Evolutionary conservation across 2,329 filamentous ascomycete genomes (phyloP).

Genomic region (Penicillium brevicompactum): DNA sequence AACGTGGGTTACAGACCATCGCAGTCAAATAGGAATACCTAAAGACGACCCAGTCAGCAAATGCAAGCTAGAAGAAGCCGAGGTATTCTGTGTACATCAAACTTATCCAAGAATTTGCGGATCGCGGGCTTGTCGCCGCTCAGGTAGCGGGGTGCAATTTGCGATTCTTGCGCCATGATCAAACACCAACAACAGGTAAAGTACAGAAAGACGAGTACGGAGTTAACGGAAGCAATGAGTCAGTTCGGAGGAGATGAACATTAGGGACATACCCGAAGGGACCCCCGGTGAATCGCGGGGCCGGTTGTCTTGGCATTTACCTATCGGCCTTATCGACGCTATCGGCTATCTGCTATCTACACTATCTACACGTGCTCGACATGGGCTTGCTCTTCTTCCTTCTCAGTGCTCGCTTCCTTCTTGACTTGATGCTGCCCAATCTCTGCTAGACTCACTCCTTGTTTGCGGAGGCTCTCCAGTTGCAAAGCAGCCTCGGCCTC

Average conservation of each 20-base stretch:
- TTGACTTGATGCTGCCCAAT: slow-evolving; percentile 17
- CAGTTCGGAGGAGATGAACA: neutral
- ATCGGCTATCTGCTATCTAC: neutral
- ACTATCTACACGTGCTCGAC: neutral
- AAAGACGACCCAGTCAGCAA: slow-evolving; percentile 23
- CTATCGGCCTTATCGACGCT: neutral
- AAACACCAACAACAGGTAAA: neutral
- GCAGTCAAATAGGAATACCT: slow-evolving; percentile 95
- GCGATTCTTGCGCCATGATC: slow-evolving; percentile 14
- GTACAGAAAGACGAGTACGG: neutral
- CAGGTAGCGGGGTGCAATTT: slow-evolving; percentile 58
- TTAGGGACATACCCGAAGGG: slow-evolving; percentile 18
- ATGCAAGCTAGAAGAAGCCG: neutral
- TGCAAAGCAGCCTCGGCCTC: slow-evolving; percentile 23
- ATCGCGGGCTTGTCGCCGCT: slow-evolving; percentile 78
- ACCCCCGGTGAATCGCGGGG: slow-evolving; percentile 25
- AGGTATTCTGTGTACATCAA: slow-evolving; percentile 71
- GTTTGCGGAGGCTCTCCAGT: slow-evolving; percentile 22
- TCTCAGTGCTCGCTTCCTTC: slow-evolving; percentile 1
- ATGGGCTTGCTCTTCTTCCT: slow-evolving; percentile 4
- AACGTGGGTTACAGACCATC: slow-evolving; percentile 67
- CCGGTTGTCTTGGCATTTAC: slow-evolving; percentile 6
- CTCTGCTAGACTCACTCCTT: slow-evolving; percentile 21
- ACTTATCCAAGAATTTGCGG: slow-evolving; percentile 80
- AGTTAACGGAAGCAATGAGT: neutral